Base-by-base conservation (phyloP, 208 protist species). In the Trypanosomatidae sp. region DNA sequence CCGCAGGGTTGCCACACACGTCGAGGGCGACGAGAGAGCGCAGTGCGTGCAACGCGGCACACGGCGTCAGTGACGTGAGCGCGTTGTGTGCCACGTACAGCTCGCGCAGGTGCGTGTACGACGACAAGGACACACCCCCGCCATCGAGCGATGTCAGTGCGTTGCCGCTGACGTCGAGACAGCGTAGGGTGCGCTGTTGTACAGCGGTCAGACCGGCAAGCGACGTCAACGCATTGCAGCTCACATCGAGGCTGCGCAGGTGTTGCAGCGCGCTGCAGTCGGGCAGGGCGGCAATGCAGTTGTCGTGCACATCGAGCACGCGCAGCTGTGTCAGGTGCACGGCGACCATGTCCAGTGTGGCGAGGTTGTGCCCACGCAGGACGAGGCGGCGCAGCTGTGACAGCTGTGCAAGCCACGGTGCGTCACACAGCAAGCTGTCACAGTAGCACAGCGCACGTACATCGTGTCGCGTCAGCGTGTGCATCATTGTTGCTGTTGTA, bases 131-230 rank as follows among this genome's bases (percentile, higher is more conserved):
- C 21, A 33, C 30, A 6, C 20, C 11, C 19, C 22, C 19, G 23
- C 30, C 47, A 13, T 15, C 23, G 22, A 94, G 56, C 2, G 53
- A 49, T 0, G 42, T 49, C 18, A 97, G 71, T 4, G 55, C 44
- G 62, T 97, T 97, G 28, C 88, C 70, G 20, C 82, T 72, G 6
- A 91, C 63, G 30, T 70, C 87, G n/a, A 97, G 81, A 47, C 70
- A 60, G n/a, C 56, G 47, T 16, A 96, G 60, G 13, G 55, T 24
- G 5, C 28, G 39, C 16, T 84, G 54, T n/a, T n/a, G n/a, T n/a
- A n/a, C n/a, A 2, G 83, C 43, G 4, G 69, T 66, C 28, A 87
- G 54, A 0, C 19, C 21, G 0, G 65, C 42, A 15, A 82, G 47
- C 6, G 28, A 16, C 13, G 49, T 64, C 26, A 96, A 53, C 7